Evolutionary conservation across 202 grass and related monocot species (phyloP), one percentile per base, ranked within the genome.

Genomic region (Schoenoplectus tabernaemontani): DNA sequence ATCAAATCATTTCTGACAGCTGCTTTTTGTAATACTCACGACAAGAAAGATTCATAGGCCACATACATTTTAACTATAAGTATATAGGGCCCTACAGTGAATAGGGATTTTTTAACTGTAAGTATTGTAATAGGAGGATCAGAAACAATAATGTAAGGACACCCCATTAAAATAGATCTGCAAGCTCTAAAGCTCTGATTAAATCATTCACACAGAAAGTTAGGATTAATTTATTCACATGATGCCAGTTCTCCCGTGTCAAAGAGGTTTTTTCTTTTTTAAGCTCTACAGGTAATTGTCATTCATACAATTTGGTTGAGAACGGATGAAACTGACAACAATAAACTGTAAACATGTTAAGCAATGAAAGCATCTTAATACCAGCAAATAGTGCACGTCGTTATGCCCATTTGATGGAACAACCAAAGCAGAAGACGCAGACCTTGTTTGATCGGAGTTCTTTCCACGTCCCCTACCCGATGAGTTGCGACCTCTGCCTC

Each of bases 401-500:
- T 77, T 80, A 68, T 91, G 92, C 78, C 92, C 96, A 88, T 91
- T 95, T 65, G 86, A 82, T 66, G 69, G 79, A 67, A 22, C 59
- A 84, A 46, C 12, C 68, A 82, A 87, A 11, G 84, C 81, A 84
- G 67, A 67, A 7, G 81, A 87, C 47, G 79, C 66, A 9, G 62
- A 63, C 38, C 82, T 79, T 61, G 84, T 82, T 83, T 94, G 91
- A 89, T 95, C 89, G 64, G 37, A 70, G 82, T 62, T 50, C 81
- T 96, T 99, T 63, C 88, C 89, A 34, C 91, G 88, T 39, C 96
- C 89, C 85, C 85, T 86, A 17, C 90, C 85, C 86, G 76, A 79
- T 80, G 84, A 88, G 78, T 68, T 84, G 82, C 96, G 91, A 7
- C 92, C 92, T 85, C 96, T 92, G 60, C 92, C 92, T 82, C 92